These are phyloP conservation scores for Hypoxylon sp. DNA, from an alignment of 2,329 filamentous ascomycete species.

Conservation along the genomic window DNA sequence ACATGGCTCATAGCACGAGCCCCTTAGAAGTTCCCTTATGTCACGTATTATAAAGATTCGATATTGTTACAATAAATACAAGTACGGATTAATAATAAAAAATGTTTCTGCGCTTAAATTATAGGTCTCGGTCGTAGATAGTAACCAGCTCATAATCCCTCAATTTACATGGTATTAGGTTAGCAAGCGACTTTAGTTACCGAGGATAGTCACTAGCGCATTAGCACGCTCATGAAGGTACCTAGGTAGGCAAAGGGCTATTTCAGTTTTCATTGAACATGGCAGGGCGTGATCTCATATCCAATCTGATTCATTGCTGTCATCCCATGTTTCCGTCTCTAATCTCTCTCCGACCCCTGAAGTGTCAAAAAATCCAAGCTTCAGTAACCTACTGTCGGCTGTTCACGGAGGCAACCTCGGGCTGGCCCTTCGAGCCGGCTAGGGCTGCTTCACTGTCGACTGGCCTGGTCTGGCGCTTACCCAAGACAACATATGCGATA, in stretches of 20 bases:
- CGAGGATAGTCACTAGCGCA: background rate
- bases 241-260: conserved; percentile 7
- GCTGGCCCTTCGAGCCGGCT: conserved; percentile 29
- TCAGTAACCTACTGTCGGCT: conserved; percentile 26
- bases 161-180: background rate
- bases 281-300: conserved; percentile 11
- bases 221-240: background rate
- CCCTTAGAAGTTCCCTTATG: too few relatives aligned
- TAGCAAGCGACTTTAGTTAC: background rate
- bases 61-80: too few relatives aligned
- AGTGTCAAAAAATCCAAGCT: background rate
- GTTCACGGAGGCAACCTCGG: conserved; percentile 44
- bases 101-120: background rate
- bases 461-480: conserved; percentile 37
- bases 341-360: background rate
- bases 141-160: background rate
- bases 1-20: background rate
- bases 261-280: background rate
- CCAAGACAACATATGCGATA: conserved; percentile 52
- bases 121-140: background rate
- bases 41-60: too few relatives aligned
- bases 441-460: conserved; percentile 32
- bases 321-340: background rate
- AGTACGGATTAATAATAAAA: too few relatives aligned
- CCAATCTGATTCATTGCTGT: background rate